Evolutionary conservation across 2,329 filamentous ascomycete genomes (phyloP).

Genomic region (Coccinonectria pachysandricola): DNA sequence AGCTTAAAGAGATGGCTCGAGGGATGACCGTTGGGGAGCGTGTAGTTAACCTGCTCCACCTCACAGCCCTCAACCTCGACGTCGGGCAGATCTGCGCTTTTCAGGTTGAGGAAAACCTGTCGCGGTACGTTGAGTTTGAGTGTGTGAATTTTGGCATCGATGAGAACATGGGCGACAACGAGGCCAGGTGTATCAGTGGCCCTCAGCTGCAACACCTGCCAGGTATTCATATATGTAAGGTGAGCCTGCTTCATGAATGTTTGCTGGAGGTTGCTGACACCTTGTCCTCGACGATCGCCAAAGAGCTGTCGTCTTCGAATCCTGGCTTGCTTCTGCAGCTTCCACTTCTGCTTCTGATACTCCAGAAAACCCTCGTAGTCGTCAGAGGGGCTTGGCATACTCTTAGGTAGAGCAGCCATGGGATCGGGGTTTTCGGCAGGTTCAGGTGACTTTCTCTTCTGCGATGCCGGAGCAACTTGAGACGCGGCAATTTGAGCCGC

Average conservation of each 20-base stretch:
- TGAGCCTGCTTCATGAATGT: conserved; percentile 89
- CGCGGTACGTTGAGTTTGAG: conserved; percentile 84
- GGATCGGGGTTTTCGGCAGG: conserved; percentile 61
- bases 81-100: conserved; percentile 75
- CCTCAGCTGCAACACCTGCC: conserved; percentile 85
- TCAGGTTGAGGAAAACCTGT: conserved; percentile 85
- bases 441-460: conserved; percentile 68
- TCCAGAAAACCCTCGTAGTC: conserved; percentile 82
- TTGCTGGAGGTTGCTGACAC: conserved; percentile 47
- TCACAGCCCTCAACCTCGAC: conserved; percentile 77
- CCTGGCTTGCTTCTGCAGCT: conserved; percentile 86
- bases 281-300: conserved; percentile 59
- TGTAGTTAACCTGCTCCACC: conserved; percentile 89
- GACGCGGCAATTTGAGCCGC: conserved; percentile 46
- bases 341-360: conserved; percentile 99
- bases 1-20: conserved; percentile 93
- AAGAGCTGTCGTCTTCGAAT: conserved; percentile 82
- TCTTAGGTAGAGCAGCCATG: conserved; percentile 68
- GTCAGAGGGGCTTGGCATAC: conserved; percentile 74
- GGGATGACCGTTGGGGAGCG: conserved; percentile 86
- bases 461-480: conserved; percentile 34
- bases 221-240: conserved; percentile 79
- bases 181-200: conserved; percentile 77
- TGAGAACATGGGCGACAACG: conserved; percentile 80
- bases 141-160: conserved; percentile 82